Percentiles rank a stretch among this genome's conserved stretches.
These are phyloP conservation scores for Cryphonectria radicalis DNA, from an alignment of 2,329 filamentous ascomycete genomes.

Conservation along the genomic window DNA sequence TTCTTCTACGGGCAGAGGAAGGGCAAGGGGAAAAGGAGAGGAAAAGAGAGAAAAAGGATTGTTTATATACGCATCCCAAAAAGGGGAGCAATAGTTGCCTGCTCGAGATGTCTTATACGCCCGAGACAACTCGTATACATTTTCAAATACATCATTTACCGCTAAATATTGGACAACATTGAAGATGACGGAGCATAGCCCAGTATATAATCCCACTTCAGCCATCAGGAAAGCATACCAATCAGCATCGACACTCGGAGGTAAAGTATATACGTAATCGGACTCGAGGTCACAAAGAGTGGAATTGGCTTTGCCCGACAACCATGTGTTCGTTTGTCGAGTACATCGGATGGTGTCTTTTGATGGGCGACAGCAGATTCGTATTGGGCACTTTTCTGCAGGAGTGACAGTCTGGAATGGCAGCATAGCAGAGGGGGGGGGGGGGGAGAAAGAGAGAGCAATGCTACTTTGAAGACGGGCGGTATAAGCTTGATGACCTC, in stretches of 20 bases:
- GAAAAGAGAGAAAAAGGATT: not conserved
- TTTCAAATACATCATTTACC: not conserved
- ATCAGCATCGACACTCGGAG: not conserved
- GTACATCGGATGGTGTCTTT: not conserved
- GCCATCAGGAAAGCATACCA: not conserved
- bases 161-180: not conserved
- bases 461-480: not conserved
- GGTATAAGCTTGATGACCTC: not conserved
- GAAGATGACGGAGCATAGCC: not conserved
- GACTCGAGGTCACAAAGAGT: not conserved
- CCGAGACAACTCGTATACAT: not conserved
- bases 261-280: not conserved
- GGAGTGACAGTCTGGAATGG: not conserved
- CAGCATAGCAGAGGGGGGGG: not conserved
- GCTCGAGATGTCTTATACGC: not conserved
- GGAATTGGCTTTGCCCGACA: not conserved
- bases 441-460: not conserved
- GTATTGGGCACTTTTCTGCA: not conserved
- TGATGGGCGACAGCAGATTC: too few relatives aligned
- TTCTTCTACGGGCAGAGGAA: not conserved
- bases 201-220: not conserved
- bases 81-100: not conserved
- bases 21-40: not conserved
- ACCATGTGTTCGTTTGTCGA: too few relatives aligned
- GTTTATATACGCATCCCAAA: not conserved